Evolutionary conservation across 495 filamentous ascomycete species (phyloP).

Genomic region (Penicillium cinerascens): DNA sequence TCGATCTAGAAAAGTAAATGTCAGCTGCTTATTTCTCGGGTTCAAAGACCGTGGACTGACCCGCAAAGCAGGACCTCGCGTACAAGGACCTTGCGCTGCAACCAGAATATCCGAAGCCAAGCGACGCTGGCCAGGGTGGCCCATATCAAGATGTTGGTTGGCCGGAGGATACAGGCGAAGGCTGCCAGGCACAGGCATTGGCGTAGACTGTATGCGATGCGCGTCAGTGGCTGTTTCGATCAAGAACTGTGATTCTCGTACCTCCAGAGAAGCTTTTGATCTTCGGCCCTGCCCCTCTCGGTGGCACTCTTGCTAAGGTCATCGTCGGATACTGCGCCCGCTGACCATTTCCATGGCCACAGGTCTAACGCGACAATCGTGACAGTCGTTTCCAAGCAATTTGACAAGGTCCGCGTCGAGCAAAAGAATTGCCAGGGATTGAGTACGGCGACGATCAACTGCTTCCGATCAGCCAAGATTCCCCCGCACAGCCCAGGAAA

Average conservation of each 20-base stretch:
- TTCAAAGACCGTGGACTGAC: slow-evolving; percentile 30
- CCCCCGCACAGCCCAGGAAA: neutral
- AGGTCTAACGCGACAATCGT: slow-evolving; percentile 74
- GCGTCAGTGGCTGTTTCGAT: slow-evolving; percentile 13
- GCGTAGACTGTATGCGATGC: slow-evolving; percentile 45
- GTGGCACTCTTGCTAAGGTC: slow-evolving; percentile 4
- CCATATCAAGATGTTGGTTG: slow-evolving; percentile 91
- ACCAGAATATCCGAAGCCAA: slow-evolving; percentile 38
- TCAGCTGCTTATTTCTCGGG: slow-evolving; percentile 1
- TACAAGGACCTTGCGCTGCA: slow-evolving; percentile 49
- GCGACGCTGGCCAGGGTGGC: slow-evolving; percentile 49
- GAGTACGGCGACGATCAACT: slow-evolving; percentile 63
- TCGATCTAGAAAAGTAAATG: slow-evolving; percentile 32
- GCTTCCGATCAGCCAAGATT: slow-evolving; percentile 5
- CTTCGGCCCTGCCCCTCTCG: slow-evolving; percentile 7
- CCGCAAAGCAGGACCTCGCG: slow-evolving; percentile 67
- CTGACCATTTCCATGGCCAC: slow-evolving; percentile 80
- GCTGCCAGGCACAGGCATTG: slow-evolving; percentile 72
- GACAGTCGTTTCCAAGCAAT: slow-evolving; percentile 85
- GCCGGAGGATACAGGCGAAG: slow-evolving; percentile 79
- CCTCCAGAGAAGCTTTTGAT: slow-evolving; percentile 6
- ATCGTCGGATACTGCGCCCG: slow-evolving; percentile 5
- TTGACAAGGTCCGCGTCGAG: slow-evolving; percentile 88
- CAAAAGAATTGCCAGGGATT: slow-evolving; percentile 98
- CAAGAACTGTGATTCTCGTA: neutral